Evolutionary conservation across 768 basidiomycete genomes (phyloP), one percentile per base, ranked within the genome.

Genomic region (Leucogyrophana mollusca): DNA sequence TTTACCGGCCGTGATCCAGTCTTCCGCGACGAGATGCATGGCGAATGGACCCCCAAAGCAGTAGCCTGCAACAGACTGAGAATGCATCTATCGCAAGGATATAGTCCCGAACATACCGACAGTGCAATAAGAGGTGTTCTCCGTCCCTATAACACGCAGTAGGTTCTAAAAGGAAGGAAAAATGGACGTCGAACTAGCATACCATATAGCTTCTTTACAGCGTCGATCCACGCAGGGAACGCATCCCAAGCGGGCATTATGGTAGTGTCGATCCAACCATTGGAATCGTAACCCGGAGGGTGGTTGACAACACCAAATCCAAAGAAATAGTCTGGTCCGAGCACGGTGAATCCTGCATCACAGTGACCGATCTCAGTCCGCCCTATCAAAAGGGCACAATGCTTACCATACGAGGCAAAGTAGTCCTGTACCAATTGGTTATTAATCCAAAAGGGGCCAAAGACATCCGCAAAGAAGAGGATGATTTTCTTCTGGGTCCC

Each of bases 241-340:
- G 66, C 54, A 35, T 68, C 60, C 5, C 40, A 55, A 3, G 79
- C 71, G 14, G 62, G 57, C 22, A 57, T 57, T 16, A 62, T 59
- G 3, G 58, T 17, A 51, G 20, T 61, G 63, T 1, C 43, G 22
- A 72, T 57, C 78, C 78, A 82, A 0, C 59, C 68, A 0, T 27
- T 14, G 5, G 72, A 63, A 45, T 79, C 75, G 54, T 25, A 73
- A 55, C 75, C 78, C 4, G 56, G 47, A 9, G 68, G 62, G 49
- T 76, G 66, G 3, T 60, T 53, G 24, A 70, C 52, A 2, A 78
- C 50, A 4, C 68, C 57, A 35, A 74, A 69, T 4, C 78, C 77
- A 38, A 78, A 69, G 59, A 82, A 80, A 55, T 79, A 80, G 51
- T 82, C 79, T 23, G 74, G 63, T 1, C 76, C 77, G 6, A 80